A percentile compares a stretch with the other conserved stretches of the same genome.
phyloP scores from a whole-genome alignment of 495 filamentous ascomycete genomes.

The Hypoxylon trugodes region DNA sequence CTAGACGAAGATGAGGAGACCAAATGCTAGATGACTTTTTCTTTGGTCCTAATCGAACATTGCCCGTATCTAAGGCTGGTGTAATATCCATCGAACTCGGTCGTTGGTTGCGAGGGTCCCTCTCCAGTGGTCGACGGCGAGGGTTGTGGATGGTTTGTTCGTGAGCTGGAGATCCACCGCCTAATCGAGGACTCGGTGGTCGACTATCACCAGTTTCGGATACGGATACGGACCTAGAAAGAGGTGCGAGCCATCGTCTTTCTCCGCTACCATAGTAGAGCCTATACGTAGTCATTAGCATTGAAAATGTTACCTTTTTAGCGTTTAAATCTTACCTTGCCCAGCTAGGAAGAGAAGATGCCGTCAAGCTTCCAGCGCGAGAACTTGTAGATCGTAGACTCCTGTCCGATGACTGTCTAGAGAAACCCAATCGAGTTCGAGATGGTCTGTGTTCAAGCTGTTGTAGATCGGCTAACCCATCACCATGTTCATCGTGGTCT shows the following conservation, averaged over 20 bases:
- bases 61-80: conserved; percentile 32
- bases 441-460: conserved; percentile 54
- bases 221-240: conserved; percentile 48
- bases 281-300: conserved; percentile 34
- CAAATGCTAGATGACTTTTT: conserved; percentile 67
- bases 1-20: conserved; percentile 77
- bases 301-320: not conserved
- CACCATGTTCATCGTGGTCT: conserved; percentile 64
- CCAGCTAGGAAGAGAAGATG: conserved; percentile 69
- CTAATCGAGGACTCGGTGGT: conserved; percentile 48
- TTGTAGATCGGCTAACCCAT: conserved; percentile 61
- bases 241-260: conserved; percentile 53
- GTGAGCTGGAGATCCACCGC: conserved; percentile 52
- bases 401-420: conserved; percentile 53
- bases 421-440: conserved; percentile 53
- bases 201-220: conserved; percentile 55
- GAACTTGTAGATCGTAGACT: conserved; percentile 61
- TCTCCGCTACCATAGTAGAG: conserved; percentile 66
- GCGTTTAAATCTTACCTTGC: conserved; percentile 62
- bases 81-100: conserved; percentile 47
- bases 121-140: conserved; percentile 56
- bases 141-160: conserved; percentile 61
- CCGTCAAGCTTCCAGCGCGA: conserved; percentile 62
- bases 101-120: conserved; percentile 32
- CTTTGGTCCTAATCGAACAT: conserved; percentile 40